These are phyloP conservation scores for Penicillium rolfsii DNA, from an alignment of 2,329 filamentous ascomycete genomes.

Conservation along the genomic window DNA sequence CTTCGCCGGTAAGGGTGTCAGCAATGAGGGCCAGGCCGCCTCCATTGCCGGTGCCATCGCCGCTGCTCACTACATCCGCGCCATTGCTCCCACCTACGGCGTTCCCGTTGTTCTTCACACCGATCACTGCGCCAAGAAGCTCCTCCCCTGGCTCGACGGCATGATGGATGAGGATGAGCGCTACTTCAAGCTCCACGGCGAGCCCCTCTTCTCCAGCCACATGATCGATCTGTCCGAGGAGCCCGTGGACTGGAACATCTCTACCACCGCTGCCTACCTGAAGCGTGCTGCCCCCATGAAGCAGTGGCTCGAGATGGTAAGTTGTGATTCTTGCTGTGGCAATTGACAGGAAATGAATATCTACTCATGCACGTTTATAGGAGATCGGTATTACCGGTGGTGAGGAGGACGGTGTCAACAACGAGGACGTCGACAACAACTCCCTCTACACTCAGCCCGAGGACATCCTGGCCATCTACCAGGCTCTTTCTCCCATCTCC, in stretches of 20 bases:
- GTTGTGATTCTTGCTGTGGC: slow-evolving; percentile 17
- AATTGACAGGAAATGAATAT: not conserved
- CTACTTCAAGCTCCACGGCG: slow-evolving; percentile 90
- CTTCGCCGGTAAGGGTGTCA: slow-evolving; percentile 87
- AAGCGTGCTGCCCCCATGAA: slow-evolving; percentile 95
- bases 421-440: slow-evolving; percentile 96
- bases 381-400: slow-evolving; percentile 94
- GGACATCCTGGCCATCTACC: slow-evolving; percentile 91
- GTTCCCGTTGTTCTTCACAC: slow-evolving; percentile 93
- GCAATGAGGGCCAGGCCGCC: slow-evolving; percentile 81
- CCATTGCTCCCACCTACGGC: slow-evolving; percentile 82
- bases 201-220: slow-evolving; percentile 93
- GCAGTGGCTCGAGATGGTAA: slow-evolving; percentile 98
- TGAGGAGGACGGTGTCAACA: slow-evolving; percentile 98
- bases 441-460: slow-evolving; percentile 97
- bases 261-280: slow-evolving; percentile 89
- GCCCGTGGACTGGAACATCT: slow-evolving; percentile 83
- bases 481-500: slow-evolving; percentile 80
- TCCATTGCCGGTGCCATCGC: slow-evolving; percentile 87
- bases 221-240: slow-evolving; percentile 99
- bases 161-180: slow-evolving; percentile 93
- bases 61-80: slow-evolving; percentile 89
- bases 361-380: slow-evolving; percentile 35
- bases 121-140: slow-evolving; percentile 99
- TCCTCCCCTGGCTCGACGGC: slow-evolving; percentile 95